A percentile compares a stretch with the other conserved stretches of the same genome.
Conservation (phyloP, 345 rosid genomes). For the Eucalyptus cladocalyx region DNA sequence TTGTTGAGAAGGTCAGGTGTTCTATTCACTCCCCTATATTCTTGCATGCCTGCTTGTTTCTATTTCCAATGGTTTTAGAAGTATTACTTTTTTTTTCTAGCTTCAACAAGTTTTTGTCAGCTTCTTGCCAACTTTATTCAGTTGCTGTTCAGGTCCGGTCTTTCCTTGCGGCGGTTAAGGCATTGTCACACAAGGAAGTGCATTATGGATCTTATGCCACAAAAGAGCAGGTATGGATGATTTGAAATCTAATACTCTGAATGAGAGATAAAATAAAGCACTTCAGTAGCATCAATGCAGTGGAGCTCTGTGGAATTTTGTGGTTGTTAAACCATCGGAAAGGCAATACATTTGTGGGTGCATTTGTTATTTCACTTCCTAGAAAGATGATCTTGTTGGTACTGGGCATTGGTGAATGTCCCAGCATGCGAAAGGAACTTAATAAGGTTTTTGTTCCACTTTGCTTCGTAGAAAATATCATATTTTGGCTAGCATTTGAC, state of each 20-base stretch:
- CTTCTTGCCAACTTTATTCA: neutral
- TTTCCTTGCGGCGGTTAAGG: slow-evolving; percentile 32
- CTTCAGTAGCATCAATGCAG: neutral
- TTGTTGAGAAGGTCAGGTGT: slow-evolving; percentile 54
- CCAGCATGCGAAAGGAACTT: neutral
- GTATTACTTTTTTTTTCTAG: neutral
- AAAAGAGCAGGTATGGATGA: slow-evolving; percentile 32
- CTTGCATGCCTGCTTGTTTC: neutral
- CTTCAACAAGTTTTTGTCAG: neutral
- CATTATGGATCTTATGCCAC: slow-evolving; percentile 53
- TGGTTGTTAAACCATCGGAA: neutral
- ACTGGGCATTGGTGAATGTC: neutral
- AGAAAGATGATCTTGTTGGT: neutral
- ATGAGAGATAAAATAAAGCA: neutral
- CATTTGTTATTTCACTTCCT: neutral
- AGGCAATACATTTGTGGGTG: neutral
- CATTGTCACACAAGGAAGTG: slow-evolving; percentile 39
- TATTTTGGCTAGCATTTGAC: neutral
- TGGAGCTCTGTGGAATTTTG: neutral
- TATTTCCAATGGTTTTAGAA: neutral
- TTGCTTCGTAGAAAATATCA: neutral
- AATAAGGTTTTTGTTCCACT: neutral
- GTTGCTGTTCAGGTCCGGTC: slow-evolving; percentile 25
- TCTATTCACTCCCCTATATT: neutral
- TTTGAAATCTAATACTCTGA: neutral